Evolutionary conservation across 129 eudicot genomes (phyloP).

Genomic region (Centaurea solstitialis): DNA sequence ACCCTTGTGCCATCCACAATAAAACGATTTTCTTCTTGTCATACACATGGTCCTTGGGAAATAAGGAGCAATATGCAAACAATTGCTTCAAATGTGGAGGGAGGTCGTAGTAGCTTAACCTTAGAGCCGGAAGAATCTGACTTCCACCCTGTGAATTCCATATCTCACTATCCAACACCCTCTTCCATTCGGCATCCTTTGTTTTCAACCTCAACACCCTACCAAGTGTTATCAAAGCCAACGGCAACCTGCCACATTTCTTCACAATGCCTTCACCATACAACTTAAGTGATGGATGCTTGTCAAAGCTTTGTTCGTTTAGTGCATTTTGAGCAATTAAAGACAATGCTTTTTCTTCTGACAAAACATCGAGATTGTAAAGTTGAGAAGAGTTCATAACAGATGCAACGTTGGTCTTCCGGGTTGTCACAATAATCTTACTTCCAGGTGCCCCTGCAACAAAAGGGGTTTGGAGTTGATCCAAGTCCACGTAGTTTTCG

Average conservation of each 20-base stretch:
- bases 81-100: background rate
- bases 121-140: background rate
- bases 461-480: constrained; percentile 22
- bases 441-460: background rate
- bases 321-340: background rate
- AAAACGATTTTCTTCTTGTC: background rate
- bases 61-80: background rate
- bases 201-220: background rate
- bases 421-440: background rate
- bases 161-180: background rate
- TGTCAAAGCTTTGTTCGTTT: background rate
- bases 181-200: background rate
- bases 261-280: background rate
- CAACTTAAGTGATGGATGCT: background rate
- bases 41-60: background rate
- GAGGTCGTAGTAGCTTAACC: background rate
- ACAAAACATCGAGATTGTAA: background rate
- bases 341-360: constrained; percentile 10
- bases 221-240: background rate
- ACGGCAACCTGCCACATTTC: background rate
- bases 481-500: constrained; percentile 28
- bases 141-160: background rate
- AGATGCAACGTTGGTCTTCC: constrained; percentile 9
- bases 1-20: background rate
- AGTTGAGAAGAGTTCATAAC: constrained; percentile 6